Percentiles rank a stretch among this genome's conserved stretches.
Evolutionary conservation across 1,284 basidiomycete genomes (phyloP).

Genomic region (Trametes versicolor): DNA sequence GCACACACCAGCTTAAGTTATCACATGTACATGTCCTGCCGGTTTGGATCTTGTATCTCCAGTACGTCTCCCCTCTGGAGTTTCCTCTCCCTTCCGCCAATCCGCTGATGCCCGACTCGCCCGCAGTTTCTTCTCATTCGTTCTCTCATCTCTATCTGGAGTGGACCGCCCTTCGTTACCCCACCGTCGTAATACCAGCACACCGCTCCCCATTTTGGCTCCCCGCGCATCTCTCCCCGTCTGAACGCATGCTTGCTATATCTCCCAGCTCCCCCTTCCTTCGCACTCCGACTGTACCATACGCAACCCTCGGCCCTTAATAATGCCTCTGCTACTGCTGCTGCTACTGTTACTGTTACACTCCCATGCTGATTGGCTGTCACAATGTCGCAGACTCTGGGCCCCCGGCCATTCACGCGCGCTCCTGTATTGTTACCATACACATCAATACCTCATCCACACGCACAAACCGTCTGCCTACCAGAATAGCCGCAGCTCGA

Average conservation of each 20-base stretch:
- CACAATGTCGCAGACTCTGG: background rate
- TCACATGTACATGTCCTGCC: slow-evolving; percentile 21
- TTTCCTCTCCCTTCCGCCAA: background rate
- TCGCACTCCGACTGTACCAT: slow-evolving; percentile 3
- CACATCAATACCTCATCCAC: slow-evolving; percentile 14
- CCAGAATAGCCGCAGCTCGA: too few relatives aligned
- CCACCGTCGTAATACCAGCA: slow-evolving; percentile 20
- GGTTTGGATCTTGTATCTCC: slow-evolving; percentile 26
- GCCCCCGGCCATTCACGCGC: background rate
- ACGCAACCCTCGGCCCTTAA: slow-evolving; percentile 11
- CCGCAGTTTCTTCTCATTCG: background rate
- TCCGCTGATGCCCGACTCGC: background rate
- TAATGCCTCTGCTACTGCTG: slow-evolving; percentile 12
- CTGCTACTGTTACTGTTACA: background rate
- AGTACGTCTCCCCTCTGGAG: slow-evolving; percentile 10
- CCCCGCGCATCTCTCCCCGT: background rate
- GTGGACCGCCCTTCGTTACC: slow-evolving; percentile 3
- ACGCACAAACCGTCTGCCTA: too few relatives aligned
- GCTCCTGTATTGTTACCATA: slow-evolving; percentile 30
- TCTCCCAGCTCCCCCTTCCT: background rate
- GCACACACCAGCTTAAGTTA: slow-evolving; percentile 26
- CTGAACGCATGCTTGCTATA: background rate
- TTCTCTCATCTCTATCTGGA: background rate
- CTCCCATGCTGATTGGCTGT: background rate
- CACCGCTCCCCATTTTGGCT: background rate